A percentile compares a stretch with the other conserved stretches of the same genome.
Evolutionary conservation across 345 rosid genomes (phyloP).

Genomic region (Zanthoxylum bungeanum): DNA sequence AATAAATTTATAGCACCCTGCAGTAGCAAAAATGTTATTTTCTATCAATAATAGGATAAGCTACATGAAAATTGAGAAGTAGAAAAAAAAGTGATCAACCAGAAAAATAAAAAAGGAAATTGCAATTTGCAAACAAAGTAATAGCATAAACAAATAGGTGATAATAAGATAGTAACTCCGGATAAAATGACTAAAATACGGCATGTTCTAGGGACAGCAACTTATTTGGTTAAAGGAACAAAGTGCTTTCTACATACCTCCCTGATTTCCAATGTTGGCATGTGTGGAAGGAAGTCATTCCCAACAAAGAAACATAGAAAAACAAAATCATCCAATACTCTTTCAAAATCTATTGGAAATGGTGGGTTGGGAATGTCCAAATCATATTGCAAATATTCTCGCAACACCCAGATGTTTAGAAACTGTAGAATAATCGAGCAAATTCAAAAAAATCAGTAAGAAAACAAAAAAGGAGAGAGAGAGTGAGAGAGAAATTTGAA

Average conservation of each 20-base stretch:
- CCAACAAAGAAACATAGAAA: constrained; percentile 98
- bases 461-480: not conserved
- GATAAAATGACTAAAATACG: not conserved
- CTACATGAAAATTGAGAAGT: not conserved
- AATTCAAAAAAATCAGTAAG: not conserved
- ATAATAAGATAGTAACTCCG: not conserved
- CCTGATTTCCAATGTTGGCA: constrained; percentile 97
- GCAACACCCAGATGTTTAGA: constrained; percentile 86
- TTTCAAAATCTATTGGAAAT: constrained; percentile 73
- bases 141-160: not conserved
- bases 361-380: constrained; percentile 81
- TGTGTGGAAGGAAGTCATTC: constrained; percentile 97
- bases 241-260: constrained; percentile 49
- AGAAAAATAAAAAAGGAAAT: not conserved
- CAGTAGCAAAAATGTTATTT: constrained; percentile 17
- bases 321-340: constrained; percentile 95
- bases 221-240: constrained; percentile 10
- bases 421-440: constrained; percentile 50
- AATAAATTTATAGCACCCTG: constrained; percentile 97
- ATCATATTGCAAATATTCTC: constrained; percentile 90
- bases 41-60: constrained; percentile 4
- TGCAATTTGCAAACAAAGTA: not conserved
- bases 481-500: not conserved
- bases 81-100: not conserved
- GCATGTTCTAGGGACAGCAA: not conserved